Base-by-base conservation (phyloP, 306 rosid genomes). In the Hippophae rhamnoides region DNA sequence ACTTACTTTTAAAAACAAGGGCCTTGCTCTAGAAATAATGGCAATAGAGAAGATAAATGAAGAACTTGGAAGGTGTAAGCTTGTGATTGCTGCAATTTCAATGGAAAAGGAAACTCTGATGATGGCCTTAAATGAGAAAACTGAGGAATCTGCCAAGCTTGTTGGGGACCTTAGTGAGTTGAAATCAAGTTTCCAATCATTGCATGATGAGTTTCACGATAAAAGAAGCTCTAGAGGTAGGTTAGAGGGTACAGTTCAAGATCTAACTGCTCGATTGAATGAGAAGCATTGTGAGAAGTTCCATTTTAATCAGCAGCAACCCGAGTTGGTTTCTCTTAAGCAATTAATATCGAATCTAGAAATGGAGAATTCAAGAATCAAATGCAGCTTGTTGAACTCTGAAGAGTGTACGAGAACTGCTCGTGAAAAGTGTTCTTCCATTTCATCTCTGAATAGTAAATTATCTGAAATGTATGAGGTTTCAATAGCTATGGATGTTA, bases 281-380 rank as follows among this genome's bases (percentile, higher is more conserved):
- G 87, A 79, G 56, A 92, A 79, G 76, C 73, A 76, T 49, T 65
- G 67, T 61, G 81, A 73, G 71, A 75, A 78, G 68, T 80, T 78
- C 63, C 78, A 73, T 49, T 80, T 76, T 65, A 86, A 84, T 79
- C 70, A 66, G 66, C 81, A 70, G 67, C 73, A 69, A 60, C 78
- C 73, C 47, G 94, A 92, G 74, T 60, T 84, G 71, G 73, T 72
- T 66, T 58, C 50, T 76, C 88, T 84, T 67, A 92, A 76, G 81
- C 80, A 72, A 77, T 57, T 70, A 57, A 60, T 88, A 38, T 63
- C 73, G 12, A 79, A 80, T 63, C 70, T 86, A 9, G 94, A 92
- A 64, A 69, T 64, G 13, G 95, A 88, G 68, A 92, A 86, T 63
- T 80, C 90, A 73, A 80, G 81, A 75, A 64, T 88, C 13, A 59